Percentiles rank a stretch among this genome's conserved stretches.
Evolutionary conservation across 371 early-diverging fungal genomes (phyloP).

Genomic region (Syncephalis plumigaleata): DNA sequence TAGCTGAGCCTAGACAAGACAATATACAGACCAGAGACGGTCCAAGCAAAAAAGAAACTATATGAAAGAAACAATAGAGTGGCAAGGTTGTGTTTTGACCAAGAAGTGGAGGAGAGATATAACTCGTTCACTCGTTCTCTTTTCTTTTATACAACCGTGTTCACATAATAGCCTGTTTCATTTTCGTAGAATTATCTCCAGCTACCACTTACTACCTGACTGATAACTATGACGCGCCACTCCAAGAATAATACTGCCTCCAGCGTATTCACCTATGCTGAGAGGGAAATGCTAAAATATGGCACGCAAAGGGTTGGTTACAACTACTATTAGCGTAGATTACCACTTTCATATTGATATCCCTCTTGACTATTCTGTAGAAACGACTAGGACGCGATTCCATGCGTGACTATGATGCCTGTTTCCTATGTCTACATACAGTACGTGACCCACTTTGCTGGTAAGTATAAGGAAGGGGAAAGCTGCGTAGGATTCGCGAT

Average conservation of each 20-base stretch:
- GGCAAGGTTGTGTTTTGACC: too few species aligned
- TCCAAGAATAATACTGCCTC: conserved; percentile 92
- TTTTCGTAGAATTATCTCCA: too few species aligned
- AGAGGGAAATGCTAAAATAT: conserved; percentile 68
- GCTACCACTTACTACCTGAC: too few species aligned
- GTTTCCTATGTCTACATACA: conserved; percentile 76
- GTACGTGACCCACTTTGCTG: conserved; percentile 75
- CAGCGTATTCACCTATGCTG: conserved; percentile 90
- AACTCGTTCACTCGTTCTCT: too few species aligned
- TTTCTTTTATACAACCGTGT: too few species aligned
- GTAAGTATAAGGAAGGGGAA: conserved; percentile 11
- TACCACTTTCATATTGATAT: background rate
- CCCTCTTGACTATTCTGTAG: conserved; percentile 17
- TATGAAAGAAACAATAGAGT: too few species aligned
- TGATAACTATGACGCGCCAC: conserved; percentile 81
- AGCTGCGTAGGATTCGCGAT: too few species aligned
- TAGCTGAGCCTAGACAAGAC: too few species aligned
- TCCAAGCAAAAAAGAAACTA: too few species aligned
- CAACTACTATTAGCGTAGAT: background rate
- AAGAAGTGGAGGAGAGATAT: too few species aligned
- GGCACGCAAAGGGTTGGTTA: conserved; percentile 69
- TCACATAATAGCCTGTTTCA: too few species aligned
- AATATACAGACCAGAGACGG: too few species aligned
- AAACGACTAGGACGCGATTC: conserved; percentile 78
- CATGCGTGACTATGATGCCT: conserved; percentile 71